Evolutionary conservation across 2,329 filamentous ascomycete genomes (phyloP).

Genomic region (Bipolaris zeicola): DNA sequence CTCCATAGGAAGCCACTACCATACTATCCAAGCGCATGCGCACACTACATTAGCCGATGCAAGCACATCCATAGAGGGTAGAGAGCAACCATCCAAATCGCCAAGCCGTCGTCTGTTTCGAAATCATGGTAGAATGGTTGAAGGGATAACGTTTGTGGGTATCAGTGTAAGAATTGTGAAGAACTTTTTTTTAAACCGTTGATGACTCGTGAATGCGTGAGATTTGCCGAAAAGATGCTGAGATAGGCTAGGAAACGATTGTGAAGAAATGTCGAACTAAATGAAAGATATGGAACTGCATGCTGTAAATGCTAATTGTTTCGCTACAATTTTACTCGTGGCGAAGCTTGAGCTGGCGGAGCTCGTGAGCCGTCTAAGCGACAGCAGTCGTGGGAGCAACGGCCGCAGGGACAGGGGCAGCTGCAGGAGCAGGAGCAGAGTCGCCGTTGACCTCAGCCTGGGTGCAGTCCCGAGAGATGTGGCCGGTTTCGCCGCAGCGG

Average conservation of each 20-base stretch:
- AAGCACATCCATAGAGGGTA: conserved; percentile 20
- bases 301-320: conserved; percentile 10
- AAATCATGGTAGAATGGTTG: conserved; percentile 46
- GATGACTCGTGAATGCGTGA: conserved; percentile 47
- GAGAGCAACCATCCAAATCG: conserved; percentile 37
- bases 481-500: conserved; percentile 91
- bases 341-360: not conserved
- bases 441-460: conserved; percentile 66
- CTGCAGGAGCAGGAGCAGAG: conserved; percentile 32
- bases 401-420: conserved; percentile 45
- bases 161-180: conserved; percentile 52
- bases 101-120: conserved; percentile 46
- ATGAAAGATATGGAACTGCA: conserved; percentile 18
- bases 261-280: conserved; percentile 29
- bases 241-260: conserved; percentile 41
- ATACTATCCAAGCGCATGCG: conserved; percentile 34
- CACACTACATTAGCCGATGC: not conserved
- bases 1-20: conserved; percentile 26
- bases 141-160: conserved; percentile 50
- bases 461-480: conserved; percentile 95
- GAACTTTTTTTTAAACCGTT: conserved; percentile 45
- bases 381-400: conserved; percentile 50
- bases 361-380: conserved; percentile 32
- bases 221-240: conserved; percentile 44
- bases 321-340: conserved; percentile 30